phyloP scores from a whole-genome alignment of 768 basidiomycete species.

The Favolaschia claudopus region DNA sequence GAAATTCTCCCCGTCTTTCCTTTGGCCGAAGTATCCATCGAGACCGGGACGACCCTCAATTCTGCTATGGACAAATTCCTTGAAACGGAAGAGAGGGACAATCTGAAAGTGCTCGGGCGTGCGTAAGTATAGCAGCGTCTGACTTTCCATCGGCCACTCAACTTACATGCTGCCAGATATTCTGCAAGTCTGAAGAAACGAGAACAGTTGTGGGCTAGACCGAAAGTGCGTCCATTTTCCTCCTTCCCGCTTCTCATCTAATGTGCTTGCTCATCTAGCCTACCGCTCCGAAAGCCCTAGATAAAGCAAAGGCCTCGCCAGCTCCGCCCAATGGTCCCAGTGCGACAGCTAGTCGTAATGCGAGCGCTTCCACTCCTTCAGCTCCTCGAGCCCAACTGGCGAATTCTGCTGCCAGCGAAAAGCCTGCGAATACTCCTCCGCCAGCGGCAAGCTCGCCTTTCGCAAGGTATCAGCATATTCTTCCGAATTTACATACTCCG shows the following conservation, averaged over 20 bases:
- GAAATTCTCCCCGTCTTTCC: conserved; percentile 93
- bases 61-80: conserved; percentile 70
- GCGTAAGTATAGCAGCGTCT: conserved; percentile 56
- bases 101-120: conserved; percentile 80
- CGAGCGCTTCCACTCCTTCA: conserved; percentile 54
- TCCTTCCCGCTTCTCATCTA: conserved; percentile 1
- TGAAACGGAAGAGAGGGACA: conserved; percentile 81
- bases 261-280: conserved; percentile 11
- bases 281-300: background rate
- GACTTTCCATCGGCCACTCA: background rate
- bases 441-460: conserved; percentile 34
- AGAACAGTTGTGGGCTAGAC: conserved; percentile 44
- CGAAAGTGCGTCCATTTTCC: background rate
- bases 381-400: conserved; percentile 65
- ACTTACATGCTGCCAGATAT: conserved; percentile 53
- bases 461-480: conserved; percentile 11
- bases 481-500: background rate
- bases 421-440: conserved; percentile 35
- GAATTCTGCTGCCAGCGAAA: conserved; percentile 38
- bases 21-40: conserved; percentile 60
- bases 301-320: conserved; percentile 26
- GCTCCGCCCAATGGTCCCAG: conserved; percentile 50
- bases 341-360: conserved; percentile 43
- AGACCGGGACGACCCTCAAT: conserved; percentile 63
- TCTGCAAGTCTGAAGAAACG: conserved; percentile 79